These are phyloP conservation scores for Microcos paniculata DNA, from an alignment of 345 rosid species.

Conservation along the genomic window DNA sequence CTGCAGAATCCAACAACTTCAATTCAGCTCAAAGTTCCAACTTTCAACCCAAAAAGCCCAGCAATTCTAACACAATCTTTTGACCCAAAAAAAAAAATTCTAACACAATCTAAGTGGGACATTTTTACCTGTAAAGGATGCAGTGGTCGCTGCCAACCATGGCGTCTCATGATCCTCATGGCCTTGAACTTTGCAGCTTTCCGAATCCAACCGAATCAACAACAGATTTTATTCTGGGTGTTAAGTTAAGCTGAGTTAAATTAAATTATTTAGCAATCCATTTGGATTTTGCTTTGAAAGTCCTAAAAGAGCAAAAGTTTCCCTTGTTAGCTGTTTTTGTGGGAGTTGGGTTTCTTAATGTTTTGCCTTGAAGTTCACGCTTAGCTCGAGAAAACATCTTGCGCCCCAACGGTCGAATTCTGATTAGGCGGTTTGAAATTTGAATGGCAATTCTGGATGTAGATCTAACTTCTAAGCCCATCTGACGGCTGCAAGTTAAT, in stretches of 20 bases:
- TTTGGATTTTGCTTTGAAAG: neutral
- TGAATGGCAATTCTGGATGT: neutral
- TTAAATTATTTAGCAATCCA: neutral
- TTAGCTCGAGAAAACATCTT: neutral
- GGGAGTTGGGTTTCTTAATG: neutral
- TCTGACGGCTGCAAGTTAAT: constrained; percentile 15
- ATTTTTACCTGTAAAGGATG: constrained; percentile 73
- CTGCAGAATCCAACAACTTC: constrained; percentile 36
- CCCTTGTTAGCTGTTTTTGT: neutral
- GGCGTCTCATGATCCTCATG: constrained; percentile 53
- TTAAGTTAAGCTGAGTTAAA: neutral
- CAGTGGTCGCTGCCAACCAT: constrained; percentile 96
- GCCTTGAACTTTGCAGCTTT: neutral
- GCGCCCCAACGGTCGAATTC: constrained; percentile 9
- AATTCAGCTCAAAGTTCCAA: neutral
- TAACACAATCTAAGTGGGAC: neutral
- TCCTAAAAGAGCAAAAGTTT: neutral
- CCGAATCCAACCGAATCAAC: neutral
- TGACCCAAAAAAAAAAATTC: neutral
- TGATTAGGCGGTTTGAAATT: constrained; percentile 16
- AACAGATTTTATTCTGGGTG: neutral
- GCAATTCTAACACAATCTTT: neutral
- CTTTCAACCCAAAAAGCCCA: neutral
- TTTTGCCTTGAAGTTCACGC: constrained; percentile 13
- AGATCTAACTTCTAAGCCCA: neutral